phyloP scores from a whole-genome alignment of 257 asterid species.

The Petunia secreta region DNA sequence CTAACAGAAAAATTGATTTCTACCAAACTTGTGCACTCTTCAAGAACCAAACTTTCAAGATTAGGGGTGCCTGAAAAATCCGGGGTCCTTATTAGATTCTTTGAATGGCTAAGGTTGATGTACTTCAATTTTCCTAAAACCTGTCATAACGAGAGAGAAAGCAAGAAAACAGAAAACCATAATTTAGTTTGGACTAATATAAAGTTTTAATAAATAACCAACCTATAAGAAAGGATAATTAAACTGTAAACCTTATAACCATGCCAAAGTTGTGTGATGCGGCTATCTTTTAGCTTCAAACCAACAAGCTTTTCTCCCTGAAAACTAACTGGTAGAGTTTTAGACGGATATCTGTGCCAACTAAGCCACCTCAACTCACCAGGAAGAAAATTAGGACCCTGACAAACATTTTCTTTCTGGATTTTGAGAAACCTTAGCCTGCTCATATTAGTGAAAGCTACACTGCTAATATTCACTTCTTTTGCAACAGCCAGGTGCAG shows the following conservation, averaged over 20 bases:
- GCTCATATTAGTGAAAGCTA: conserved; percentile 22
- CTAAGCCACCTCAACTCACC: conserved; percentile 21
- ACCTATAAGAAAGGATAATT: neutral
- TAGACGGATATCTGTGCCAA: conserved; percentile 19
- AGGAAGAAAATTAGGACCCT: neutral
- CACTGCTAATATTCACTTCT: neutral
- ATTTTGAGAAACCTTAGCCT: conserved; percentile 32
- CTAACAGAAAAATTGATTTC: conserved; percentile 25
- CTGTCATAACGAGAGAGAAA: neutral
- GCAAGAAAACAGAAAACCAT: neutral
- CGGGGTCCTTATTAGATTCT: conserved; percentile 20
- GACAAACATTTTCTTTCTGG: conserved; percentile 11
- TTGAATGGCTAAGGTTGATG: conserved; percentile 34
- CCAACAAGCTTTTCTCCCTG: conserved; percentile 19
- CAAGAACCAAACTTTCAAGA: conserved; percentile 31
- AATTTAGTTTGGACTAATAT: neutral
- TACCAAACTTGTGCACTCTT: conserved; percentile 27
- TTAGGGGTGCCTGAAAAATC: conserved; percentile 26
- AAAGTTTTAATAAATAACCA: neutral
- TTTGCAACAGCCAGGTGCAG: neutral
- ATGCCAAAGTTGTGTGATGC: conserved; percentile 27
- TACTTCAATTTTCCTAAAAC: conserved; percentile 19
- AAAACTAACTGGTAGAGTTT: conserved; percentile 19
- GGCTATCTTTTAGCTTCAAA: conserved; percentile 24
- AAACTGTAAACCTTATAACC: conserved; percentile 3